Evolutionary conservation across 225 moss, liverwort and hornwort species (phyloP).

Genomic region (Physcomitrium patens): DNA sequence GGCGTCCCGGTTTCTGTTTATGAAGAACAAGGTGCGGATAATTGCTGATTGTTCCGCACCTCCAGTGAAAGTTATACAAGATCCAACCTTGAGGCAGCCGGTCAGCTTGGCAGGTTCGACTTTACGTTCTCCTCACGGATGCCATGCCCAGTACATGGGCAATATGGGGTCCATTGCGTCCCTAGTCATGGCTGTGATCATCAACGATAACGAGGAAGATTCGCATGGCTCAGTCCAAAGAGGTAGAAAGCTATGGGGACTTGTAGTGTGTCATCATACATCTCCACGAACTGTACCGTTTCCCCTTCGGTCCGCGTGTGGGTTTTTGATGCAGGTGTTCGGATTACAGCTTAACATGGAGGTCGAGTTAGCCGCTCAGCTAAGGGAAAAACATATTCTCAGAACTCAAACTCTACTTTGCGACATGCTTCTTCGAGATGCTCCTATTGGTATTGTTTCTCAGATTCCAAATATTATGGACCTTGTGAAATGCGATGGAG

Average conservation of each 20-base stretch:
- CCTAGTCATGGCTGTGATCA: constrained; percentile 59
- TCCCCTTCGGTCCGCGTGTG: constrained; percentile 61
- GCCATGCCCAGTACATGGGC: constrained; percentile 55
- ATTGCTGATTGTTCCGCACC: constrained; percentile 48
- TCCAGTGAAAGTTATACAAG: constrained; percentile 49
- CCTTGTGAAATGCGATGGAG: constrained; percentile 60
- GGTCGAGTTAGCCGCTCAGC: constrained; percentile 57
- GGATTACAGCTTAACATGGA: constrained; percentile 66
- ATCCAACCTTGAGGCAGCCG: constrained; percentile 38
- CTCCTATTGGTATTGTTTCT: constrained; percentile 61
- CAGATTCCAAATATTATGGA: constrained; percentile 63
- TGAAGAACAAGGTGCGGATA: constrained; percentile 62
- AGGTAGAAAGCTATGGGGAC: constrained; percentile 64
- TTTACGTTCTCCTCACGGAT: constrained; percentile 60
- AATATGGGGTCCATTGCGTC: constrained; percentile 64
- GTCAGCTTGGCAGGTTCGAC: constrained; percentile 63
- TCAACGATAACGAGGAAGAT: constrained; percentile 63
- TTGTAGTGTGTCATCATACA: constrained; percentile 60
- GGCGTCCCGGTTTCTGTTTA: constrained; percentile 62
- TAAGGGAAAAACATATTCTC: constrained; percentile 57
- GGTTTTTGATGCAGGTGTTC: constrained; percentile 66
- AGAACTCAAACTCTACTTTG: constrained; percentile 63
- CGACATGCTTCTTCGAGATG: constrained; percentile 67
- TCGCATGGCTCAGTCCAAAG: constrained; percentile 43
- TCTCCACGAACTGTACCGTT: constrained; percentile 50